Conservation (phyloP, 257 asterid species). For the Catharanthus roseus region DNA sequence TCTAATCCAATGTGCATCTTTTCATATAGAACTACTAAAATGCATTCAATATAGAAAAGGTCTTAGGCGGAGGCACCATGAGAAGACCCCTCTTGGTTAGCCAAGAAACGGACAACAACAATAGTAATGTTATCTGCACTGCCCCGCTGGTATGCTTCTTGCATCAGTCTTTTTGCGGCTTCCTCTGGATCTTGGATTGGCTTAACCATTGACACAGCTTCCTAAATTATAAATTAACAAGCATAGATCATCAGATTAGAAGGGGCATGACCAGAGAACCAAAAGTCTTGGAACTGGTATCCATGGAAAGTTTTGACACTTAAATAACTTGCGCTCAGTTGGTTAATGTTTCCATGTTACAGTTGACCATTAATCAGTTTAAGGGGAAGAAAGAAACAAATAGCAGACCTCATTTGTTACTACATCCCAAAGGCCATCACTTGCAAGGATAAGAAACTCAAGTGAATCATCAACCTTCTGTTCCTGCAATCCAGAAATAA, state of each 20-base stretch:
- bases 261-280: background rate
- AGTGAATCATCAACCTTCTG: slow-evolving; percentile 73
- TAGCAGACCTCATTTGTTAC: slow-evolving; percentile 69
- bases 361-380: background rate
- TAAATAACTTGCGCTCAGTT: background rate
- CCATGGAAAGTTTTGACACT: background rate
- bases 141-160: slow-evolving; percentile 87
- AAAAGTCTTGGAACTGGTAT: background rate
- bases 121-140: slow-evolving; percentile 85
- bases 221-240: slow-evolving; percentile 32
- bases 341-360: background rate
- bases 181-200: slow-evolving; percentile 85
- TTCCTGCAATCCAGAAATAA: slow-evolving; percentile 38
- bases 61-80: slow-evolving; percentile 33
- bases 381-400: background rate
- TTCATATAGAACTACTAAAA: background rate
- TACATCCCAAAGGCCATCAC: slow-evolving; percentile 51
- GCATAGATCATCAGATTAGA: background rate
- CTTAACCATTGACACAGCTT: slow-evolving; percentile 80
- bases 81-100: slow-evolving; percentile 44
- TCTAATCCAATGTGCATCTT: slow-evolving; percentile 8
- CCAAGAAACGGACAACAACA: slow-evolving; percentile 72
- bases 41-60: background rate
- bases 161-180: slow-evolving; percentile 82
- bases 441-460: slow-evolving; percentile 60